Percentiles rank a stretch among this genome's conserved stretches.
phyloP scores from a whole-genome alignment of 192 early-diverging fungal species.

The Umbelopsis ramanniana region DNA sequence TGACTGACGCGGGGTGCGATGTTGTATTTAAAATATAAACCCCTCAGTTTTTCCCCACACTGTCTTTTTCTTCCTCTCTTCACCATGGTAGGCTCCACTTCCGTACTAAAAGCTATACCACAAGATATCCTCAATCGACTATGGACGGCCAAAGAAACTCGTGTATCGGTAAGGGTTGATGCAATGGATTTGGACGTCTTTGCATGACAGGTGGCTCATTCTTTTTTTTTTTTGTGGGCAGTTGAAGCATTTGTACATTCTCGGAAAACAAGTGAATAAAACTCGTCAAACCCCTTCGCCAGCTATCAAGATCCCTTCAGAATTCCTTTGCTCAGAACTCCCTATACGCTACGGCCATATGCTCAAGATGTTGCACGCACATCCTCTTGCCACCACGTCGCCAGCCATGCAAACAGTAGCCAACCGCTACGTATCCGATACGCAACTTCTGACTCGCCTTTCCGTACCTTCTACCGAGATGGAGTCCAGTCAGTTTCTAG shows the following conservation, averaged over 20 bases:
- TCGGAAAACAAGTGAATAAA: conserved; percentile 21
- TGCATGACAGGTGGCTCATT: neutral
- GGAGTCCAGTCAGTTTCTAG: conserved; percentile 23
- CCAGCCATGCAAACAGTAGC: conserved; percentile 30
- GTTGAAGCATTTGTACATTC: conserved; percentile 12
- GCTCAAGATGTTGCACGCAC: conserved; percentile 26
- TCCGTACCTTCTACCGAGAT: conserved; percentile 20
- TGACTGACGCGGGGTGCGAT: neutral
- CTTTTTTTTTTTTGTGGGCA: neutral
- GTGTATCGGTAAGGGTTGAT: conserved; percentile 29
- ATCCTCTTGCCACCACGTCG: conserved; percentile 16
- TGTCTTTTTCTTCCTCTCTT: neutral
- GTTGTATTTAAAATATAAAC: neutral
- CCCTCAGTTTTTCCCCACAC: neutral
- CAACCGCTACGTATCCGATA: conserved; percentile 33
- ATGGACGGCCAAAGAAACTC: conserved; percentile 37
- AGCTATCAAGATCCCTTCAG: conserved; percentile 20
- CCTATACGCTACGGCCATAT: conserved; percentile 39
- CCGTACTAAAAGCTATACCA: neutral
- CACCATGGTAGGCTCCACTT: conserved; percentile 13
- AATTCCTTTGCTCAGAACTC: conserved; percentile 34
- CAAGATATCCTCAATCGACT: conserved; percentile 15
- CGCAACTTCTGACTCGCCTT: conserved; percentile 25
- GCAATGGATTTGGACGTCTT: neutral
- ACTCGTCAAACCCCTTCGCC: neutral